phyloP scores from a whole-genome alignment of 179 eudicot species.

The Silene coronaria region DNA sequence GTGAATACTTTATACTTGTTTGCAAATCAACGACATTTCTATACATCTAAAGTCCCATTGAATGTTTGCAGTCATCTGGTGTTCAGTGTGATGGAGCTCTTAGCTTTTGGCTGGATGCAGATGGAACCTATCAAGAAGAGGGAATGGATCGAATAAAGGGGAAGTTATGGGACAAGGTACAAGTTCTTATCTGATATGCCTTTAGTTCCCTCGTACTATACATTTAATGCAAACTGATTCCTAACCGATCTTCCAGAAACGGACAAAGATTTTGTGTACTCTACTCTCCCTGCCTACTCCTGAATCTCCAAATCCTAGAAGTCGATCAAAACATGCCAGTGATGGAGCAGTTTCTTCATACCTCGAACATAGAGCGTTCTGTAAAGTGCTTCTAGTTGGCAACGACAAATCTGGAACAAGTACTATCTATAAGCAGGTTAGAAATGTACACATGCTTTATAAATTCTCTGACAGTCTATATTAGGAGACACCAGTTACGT shows the following conservation, averaged over 20 bases:
- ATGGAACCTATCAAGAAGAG: conserved; percentile 36
- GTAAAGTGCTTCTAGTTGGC: conserved; percentile 60
- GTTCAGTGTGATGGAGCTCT: conserved; percentile 36
- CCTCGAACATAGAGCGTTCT: conserved; percentile 38
- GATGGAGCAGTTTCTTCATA: conserved; percentile 26
- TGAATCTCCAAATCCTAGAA: conserved; percentile 26
- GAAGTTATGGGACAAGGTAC: conserved; percentile 42
- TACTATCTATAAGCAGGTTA: conserved; percentile 86
- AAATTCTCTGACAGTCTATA: too few species aligned
- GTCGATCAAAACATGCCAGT: conserved; percentile 14
- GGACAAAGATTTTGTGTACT: conserved; percentile 33
- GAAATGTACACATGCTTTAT: neutral
- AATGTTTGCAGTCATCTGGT: conserved; percentile 40
- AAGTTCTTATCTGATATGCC: neutral
- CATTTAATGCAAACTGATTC: neutral
- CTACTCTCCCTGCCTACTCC: conserved; percentile 41
- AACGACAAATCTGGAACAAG: conserved; percentile 64
- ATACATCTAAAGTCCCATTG: conserved; percentile 1
- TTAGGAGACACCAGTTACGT: neutral
- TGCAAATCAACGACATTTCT: neutral
- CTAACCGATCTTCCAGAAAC: conserved; percentile 29
- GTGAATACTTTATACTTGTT: neutral
- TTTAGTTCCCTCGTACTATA: neutral
- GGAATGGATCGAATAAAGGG: conserved; percentile 35
- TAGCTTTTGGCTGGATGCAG: conserved; percentile 31